Evolutionary conservation across 768 basidiomycete genomes (phyloP).

Genomic region (Agaricus blazei): DNA sequence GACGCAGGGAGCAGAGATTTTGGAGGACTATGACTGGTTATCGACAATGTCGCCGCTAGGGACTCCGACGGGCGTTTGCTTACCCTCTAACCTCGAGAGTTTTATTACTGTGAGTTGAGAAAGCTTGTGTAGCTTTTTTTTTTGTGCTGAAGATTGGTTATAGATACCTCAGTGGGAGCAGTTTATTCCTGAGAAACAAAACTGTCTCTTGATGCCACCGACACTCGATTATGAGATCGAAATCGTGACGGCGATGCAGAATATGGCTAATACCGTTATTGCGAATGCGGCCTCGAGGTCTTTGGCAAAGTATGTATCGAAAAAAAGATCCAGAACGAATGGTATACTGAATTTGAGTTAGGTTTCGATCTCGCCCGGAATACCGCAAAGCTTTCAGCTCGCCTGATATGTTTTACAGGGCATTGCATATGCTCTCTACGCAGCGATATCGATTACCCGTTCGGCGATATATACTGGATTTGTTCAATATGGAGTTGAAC

Average conservation of each 20-base stretch:
- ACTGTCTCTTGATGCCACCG: constrained; percentile 55
- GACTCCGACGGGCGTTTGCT: constrained; percentile 82
- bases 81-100: constrained; percentile 78
- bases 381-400: constrained; percentile 76
- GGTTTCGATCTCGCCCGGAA: constrained; percentile 75
- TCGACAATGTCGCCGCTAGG: constrained; percentile 85
- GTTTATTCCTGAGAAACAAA: constrained; percentile 29
- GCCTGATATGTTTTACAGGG: constrained; percentile 75
- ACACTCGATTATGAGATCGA: constrained; percentile 71
- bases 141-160: not conserved
- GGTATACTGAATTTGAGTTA: constrained; percentile 20
- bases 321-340: not conserved
- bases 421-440: constrained; percentile 81
- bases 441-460: constrained; percentile 91
- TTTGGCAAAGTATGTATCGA: constrained; percentile 58
- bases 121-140: not conserved
- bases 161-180: constrained; percentile 71
- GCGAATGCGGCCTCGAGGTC: constrained; percentile 92
- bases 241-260: constrained; percentile 85
- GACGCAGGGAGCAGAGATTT: constrained; percentile 84
- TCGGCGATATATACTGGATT: constrained; percentile 85
- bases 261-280: constrained; percentile 92
- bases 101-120: constrained; percentile 65
- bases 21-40: constrained; percentile 93
- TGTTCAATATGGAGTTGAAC: constrained; percentile 83